Evolutionary conservation across 345 rosid species (phyloP).

Genomic region (Eucalyptus fibrosa): DNA sequence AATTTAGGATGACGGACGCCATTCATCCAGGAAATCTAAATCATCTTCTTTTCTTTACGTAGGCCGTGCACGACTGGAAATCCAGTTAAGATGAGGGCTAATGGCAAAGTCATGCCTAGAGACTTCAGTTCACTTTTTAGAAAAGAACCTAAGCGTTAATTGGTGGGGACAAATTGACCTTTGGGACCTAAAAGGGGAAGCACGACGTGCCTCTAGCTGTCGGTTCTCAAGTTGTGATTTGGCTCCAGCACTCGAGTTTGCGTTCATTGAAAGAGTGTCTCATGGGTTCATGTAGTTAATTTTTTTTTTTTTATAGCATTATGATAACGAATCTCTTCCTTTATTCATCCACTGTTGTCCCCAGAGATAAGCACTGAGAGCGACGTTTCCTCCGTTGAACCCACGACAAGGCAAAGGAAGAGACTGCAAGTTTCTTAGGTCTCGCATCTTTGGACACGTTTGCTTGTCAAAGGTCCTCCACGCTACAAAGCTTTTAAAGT

Average conservation of each 20-base stretch:
- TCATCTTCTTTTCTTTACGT: not conserved
- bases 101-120: not conserved
- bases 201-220: not conserved
- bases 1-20: not conserved
- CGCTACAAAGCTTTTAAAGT: not conserved
- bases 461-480: not conserved
- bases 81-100: not conserved
- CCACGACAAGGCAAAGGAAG: not conserved
- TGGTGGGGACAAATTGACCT: not conserved
- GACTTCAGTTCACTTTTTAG: not conserved
- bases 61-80: not conserved
- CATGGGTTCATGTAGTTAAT: not conserved
- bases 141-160: not conserved
- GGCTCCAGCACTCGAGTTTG: not conserved
- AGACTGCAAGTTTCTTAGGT: not conserved
- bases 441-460: not conserved
- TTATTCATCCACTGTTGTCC: not conserved
- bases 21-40: not conserved
- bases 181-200: not conserved
- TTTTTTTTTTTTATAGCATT: not conserved
- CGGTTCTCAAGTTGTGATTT: not conserved
- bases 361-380: not conserved
- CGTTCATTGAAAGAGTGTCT: not conserved
- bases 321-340: not conserved
- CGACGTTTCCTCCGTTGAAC: not conserved